A percentile compares a stretch with the other conserved stretches of the same genome.
These are phyloP conservation scores for Hysterium pulicare DNA, from an alignment of 2,329 filamentous ascomycete species.

Conservation along the genomic window DNA sequence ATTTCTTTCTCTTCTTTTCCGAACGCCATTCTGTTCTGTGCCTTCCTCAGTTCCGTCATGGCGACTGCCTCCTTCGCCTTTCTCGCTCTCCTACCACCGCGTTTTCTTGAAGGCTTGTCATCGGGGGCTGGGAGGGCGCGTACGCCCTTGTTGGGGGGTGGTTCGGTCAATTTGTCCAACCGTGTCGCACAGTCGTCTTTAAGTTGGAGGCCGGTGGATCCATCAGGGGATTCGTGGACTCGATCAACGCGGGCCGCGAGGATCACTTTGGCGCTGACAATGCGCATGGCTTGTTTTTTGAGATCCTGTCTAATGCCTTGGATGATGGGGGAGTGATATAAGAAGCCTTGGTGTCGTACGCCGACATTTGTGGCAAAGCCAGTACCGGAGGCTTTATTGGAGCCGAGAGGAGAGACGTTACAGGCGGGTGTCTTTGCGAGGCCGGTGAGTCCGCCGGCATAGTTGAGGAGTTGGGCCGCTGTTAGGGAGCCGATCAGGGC, in stretches of 20 bases:
- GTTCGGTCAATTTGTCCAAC: constrained; percentile 88
- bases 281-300: constrained; percentile 90
- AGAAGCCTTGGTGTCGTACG: constrained; percentile 84
- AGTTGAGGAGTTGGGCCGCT: constrained; percentile 93
- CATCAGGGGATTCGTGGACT: constrained; percentile 76
- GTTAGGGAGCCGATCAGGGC: constrained; percentile 87
- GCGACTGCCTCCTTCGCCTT: constrained; percentile 96
- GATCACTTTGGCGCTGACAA: constrained; percentile 88
- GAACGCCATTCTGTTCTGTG: constrained; percentile 93
- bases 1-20: constrained; percentile 93
- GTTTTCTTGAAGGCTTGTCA: constrained; percentile 90
- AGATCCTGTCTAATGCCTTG: constrained; percentile 79
- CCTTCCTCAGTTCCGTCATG: constrained; percentile 94
- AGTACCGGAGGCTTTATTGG: constrained; percentile 75
- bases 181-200: constrained; percentile 79
- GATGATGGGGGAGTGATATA: constrained; percentile 90
- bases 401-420: constrained; percentile 87
- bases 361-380: constrained; percentile 92
- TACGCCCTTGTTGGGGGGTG: constrained; percentile 81
- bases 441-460: constrained; percentile 81
- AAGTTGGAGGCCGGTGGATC: constrained; percentile 76
- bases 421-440: constrained; percentile 90
- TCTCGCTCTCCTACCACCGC: constrained; percentile 81
- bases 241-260: constrained; percentile 90
- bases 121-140: constrained; percentile 88